Evolutionary conservation across 495 filamentous ascomycete genomes (phyloP), one percentile per base, ranked within the genome.

Genomic region (Penicillium canariense): DNA sequence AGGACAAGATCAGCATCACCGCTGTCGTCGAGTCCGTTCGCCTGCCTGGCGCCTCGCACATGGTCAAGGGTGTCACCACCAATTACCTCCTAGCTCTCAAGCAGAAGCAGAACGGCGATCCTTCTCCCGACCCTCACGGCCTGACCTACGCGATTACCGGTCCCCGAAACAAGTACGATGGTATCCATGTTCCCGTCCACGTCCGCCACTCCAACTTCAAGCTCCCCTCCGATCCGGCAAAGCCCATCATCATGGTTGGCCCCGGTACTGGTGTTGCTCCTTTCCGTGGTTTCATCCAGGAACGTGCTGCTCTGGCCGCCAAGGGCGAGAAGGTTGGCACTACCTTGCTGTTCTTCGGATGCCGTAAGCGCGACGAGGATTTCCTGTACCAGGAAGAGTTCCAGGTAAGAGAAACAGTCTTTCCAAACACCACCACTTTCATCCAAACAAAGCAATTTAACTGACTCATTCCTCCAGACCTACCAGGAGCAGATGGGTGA

Each of bases 161-260:
- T 11, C 94, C 94, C 14, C 84, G 94, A 54, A 97, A 97, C 78
- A 96, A 94, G 73, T 97, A 96, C 70, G 88, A 96, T 68, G 95
- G 95, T 48, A 86, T 97, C 59, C 93, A 96, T 61, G 87, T 97
- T 4, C 94, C 95, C 3, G 90, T 97, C 20, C 95, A 97, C 69
- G 85, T 97, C 46, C 89, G 94, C 51, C 91, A 96, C 77, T 99
- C 94, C 42, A 99, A 99, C 77, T 99, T 99, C 84, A 97, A 97
- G 75, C 82, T 99, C 20, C 94, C 94, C 30, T 96, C 93, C 32
- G 94, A 99, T 61, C 92, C 94, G 6, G 82, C 88, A 17, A 93
- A 91, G 72, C 94, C 94, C 18, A 78, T 99, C 56, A 94, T 99
- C 69, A 89, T 96, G 85, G 82, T 99, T 66, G 94, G 94, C 30